A percentile compares a stretch with the other conserved stretches of the same genome.
Conservation (phyloP, 192 early-diverging fungal species). For the Mortierella alpina region DNA sequence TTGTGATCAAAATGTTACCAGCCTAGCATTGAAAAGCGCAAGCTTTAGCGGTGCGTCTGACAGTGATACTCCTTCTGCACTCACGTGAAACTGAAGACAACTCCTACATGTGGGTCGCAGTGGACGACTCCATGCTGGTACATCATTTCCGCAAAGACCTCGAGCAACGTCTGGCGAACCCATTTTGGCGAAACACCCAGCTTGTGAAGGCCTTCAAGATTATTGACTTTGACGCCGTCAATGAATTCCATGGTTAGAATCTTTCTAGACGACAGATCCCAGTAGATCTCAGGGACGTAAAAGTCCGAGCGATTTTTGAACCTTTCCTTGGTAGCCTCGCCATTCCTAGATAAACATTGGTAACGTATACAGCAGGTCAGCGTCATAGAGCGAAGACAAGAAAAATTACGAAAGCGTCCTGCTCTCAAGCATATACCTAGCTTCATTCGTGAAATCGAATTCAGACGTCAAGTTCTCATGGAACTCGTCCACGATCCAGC, state of each 20-base stretch:
- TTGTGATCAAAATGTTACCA: constrained; percentile 49
- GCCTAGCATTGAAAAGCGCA: constrained; percentile 12
- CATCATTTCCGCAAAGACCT: constrained; percentile 67
- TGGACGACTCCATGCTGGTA: constrained; percentile 58
- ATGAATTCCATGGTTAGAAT: constrained; percentile 66
- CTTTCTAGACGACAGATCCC: constrained; percentile 56
- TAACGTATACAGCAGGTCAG: neutral
- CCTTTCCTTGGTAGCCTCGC: constrained; percentile 57
- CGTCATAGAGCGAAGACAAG: neutral
- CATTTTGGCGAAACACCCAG: constrained; percentile 57
- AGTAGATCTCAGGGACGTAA: constrained; percentile 59
- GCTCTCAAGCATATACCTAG: constrained; percentile 10
- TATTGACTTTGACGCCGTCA: constrained; percentile 61
- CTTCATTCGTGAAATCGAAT: constrained; percentile 62
- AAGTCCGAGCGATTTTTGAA: constrained; percentile 57
- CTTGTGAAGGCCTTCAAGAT: constrained; percentile 54
- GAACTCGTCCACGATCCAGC: constrained; percentile 63
- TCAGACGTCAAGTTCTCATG: constrained; percentile 57
- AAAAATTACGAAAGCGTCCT: neutral
- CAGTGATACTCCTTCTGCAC: too few species aligned
- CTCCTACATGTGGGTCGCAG: constrained; percentile 57
- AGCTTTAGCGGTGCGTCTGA: neutral
- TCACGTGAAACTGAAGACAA: neutral
- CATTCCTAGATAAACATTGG: constrained; percentile 36
- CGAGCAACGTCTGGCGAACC: constrained; percentile 51